Base-by-base conservation (phyloP, 106 monocot species). In the Agapanthus africanus region DNA sequence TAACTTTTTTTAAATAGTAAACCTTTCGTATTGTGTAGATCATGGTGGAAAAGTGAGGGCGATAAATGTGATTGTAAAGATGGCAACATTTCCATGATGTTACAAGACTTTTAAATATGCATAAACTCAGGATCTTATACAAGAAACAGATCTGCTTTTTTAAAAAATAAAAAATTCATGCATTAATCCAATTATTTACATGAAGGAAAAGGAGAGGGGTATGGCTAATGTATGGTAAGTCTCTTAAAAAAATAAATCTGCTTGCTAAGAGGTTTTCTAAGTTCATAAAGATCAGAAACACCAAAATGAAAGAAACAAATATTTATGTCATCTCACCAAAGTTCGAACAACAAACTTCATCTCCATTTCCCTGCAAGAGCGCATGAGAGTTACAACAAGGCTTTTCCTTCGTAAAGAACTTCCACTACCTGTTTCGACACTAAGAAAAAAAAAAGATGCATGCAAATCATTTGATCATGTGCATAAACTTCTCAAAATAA, bases 291-390 rank as follows among this genome's bases (percentile, higher is more conserved):
- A 54, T 4, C 25, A 54, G 54, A 54, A n/a, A 54, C 27, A 28
- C 54, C 54, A 54, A 54, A 26, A 54, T n/a, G 27, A 28, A 54
- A 28, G 27, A 1, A 57, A 22, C 15, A 33, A n/a, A n/a, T 44
- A 5, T 34, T 16, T n/a, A 25, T 23, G 7, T 63, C 65, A 11
- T 40, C 83, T 88, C 67, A 95, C 91, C 82, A 95, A 80, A 37
- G 88, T 88, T 54, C 95, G 79, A 70, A 95, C 86, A 69, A 88
- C 78, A 81, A 91, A 95, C 75, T 95, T 95, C 71, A 91, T 88
- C 77, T 95, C 95, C 79, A 79, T 88, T 85, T 91, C 95, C 86
- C 95, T 88, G 74, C 95, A 95, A 30, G 83, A 88, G n/a, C 80
- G 72, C 77, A 95, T 83, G 60, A 95, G 79, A 67, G 68, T 76